These are phyloP conservation scores for Megacollybia platyphylla DNA, from an alignment of 1,284 basidiomycete species.

Conservation along the genomic window DNA sequence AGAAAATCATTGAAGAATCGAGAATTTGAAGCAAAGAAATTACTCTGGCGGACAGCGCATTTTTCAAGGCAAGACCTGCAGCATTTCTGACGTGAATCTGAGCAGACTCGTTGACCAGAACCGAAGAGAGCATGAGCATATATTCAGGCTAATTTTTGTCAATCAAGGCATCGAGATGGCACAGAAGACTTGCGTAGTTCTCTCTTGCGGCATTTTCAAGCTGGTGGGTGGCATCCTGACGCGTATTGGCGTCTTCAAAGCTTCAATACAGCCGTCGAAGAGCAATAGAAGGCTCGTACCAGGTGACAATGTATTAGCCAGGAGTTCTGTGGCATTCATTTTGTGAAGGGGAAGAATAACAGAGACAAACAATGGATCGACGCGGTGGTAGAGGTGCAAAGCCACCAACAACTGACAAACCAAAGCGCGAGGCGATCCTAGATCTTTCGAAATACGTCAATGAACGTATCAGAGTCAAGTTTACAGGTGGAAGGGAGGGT, in stretches of 20 bases:
- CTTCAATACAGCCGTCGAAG: conserved; percentile 13
- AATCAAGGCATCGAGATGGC: conserved; percentile 5
- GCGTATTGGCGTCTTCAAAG: conserved; percentile 63
- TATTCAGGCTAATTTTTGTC: conserved; percentile 62
- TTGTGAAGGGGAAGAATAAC: conserved; percentile 13
- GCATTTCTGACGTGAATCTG: conserved; percentile 81
- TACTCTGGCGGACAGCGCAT: conserved; percentile 83
- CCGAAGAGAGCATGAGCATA: conserved; percentile 76
- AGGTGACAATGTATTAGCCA: conserved; percentile 82
- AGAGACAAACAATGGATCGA: conserved; percentile 12
- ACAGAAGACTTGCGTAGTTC: conserved; percentile 59
- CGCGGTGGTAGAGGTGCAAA: conserved; percentile 27
- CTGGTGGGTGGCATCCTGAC: conserved; percentile 80
- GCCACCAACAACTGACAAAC: conserved; percentile 60
- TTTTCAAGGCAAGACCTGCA: conserved; percentile 95
- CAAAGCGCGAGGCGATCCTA: conserved; percentile 90
- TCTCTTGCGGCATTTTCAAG: conserved; percentile 76
- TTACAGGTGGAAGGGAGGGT: conserved; percentile 95
- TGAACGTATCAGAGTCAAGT: conserved; percentile 89
- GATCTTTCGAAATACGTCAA: conserved; percentile 93
- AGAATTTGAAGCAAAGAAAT: conserved; percentile 9
- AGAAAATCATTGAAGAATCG: conserved; percentile 10
- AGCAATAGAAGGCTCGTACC: conserved; percentile 41
- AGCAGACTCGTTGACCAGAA: conserved; percentile 66
- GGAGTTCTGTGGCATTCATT: conserved; percentile 85